Conservation (phyloP, 2,329 filamentous ascomycete species). For the Podosphaera leucotricha region DNA sequence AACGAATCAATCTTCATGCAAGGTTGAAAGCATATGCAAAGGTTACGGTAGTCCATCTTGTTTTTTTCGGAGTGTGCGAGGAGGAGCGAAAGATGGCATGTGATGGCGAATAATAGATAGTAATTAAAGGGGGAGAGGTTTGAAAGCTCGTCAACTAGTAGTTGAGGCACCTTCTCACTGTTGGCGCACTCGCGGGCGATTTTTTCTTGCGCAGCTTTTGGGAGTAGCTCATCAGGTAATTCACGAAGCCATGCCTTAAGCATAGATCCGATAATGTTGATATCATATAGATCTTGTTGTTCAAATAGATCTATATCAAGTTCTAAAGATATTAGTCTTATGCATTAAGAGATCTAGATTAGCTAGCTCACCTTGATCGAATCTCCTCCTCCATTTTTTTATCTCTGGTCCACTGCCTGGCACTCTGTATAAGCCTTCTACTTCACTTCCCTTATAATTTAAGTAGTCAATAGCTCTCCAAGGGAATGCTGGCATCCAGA, state of each 20-base stretch:
- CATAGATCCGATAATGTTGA: constrained; percentile 89
- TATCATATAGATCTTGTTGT: constrained; percentile 73
- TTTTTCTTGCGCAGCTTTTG: constrained; percentile 57
- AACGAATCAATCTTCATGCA: constrained; percentile 92
- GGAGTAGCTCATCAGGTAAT: constrained; percentile 82
- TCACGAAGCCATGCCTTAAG: constrained; percentile 91
- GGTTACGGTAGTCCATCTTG: constrained; percentile 92
- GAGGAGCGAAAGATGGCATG: constrained; percentile 78
- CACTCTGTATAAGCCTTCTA: constrained; percentile 80
- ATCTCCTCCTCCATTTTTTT: constrained; percentile 78
- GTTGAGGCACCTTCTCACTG: constrained; percentile 55
- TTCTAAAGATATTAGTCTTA: constrained; percentile 27
- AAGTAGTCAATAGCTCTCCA: constrained; percentile 93
- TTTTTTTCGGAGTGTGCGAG: constrained; percentile 85
- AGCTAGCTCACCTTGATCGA: constrained; percentile 46
- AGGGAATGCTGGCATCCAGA: constrained; percentile 93
- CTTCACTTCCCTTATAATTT: constrained; percentile 82
- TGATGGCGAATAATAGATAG: constrained; percentile 91
- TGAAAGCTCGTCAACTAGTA: constrained; percentile 77
- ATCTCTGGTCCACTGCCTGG: constrained; percentile 78
- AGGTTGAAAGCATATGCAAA: constrained; percentile 92
- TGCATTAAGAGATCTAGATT: background rate
- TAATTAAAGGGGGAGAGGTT: constrained; percentile 94
- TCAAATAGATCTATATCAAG: constrained; percentile 77
- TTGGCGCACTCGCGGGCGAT: constrained; percentile 61